These are phyloP conservation scores for Cladosporium austrohemisphaericum DNA, from an alignment of 2,329 filamentous ascomycete species.

Conservation along the genomic window DNA sequence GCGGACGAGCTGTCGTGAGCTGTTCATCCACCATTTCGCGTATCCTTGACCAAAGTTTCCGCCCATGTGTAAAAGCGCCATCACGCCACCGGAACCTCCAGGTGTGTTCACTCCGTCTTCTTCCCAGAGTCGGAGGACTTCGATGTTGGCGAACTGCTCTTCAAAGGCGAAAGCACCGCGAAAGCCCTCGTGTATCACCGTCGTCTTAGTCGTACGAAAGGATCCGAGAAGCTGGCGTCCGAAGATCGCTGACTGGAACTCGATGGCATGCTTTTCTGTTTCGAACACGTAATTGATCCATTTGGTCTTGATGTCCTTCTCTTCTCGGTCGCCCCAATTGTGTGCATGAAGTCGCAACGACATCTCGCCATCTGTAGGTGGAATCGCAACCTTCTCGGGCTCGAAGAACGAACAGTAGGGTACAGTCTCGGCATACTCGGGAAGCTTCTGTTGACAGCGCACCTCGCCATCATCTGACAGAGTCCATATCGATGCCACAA, in stretches of 20 bases:
- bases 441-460: slow-evolving; percentile 42
- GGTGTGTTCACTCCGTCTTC: slow-evolving; percentile 35
- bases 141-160: slow-evolving; percentile 48
- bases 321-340: slow-evolving; percentile 32
- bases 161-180: slow-evolving; percentile 41
- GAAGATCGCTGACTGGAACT: slow-evolving; percentile 47
- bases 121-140: slow-evolving; percentile 46
- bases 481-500: slow-evolving; percentile 45
- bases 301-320: slow-evolving; percentile 37
- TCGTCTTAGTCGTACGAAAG: slow-evolving; percentile 42
- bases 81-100: slow-evolving; percentile 38
- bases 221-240: slow-evolving; percentile 42
- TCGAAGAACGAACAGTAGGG: slow-evolving; percentile 46
- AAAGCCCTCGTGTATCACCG: slow-evolving; percentile 43
- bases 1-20: slow-evolving; percentile 33
- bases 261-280: slow-evolving; percentile 30
- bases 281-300: slow-evolving; percentile 46
- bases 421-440: slow-evolving; percentile 40
- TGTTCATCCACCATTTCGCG: slow-evolving; percentile 45
- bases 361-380: slow-evolving; percentile 30
- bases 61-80: slow-evolving; percentile 44
- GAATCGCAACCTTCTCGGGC: slow-evolving; percentile 42
- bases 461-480: slow-evolving; percentile 41
- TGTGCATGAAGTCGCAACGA: slow-evolving; percentile 40
- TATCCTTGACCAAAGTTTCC: slow-evolving; percentile 43